Evolutionary conservation across 495 filamentous ascomycete species (phyloP).

Genomic region (Evernia prunastri): DNA sequence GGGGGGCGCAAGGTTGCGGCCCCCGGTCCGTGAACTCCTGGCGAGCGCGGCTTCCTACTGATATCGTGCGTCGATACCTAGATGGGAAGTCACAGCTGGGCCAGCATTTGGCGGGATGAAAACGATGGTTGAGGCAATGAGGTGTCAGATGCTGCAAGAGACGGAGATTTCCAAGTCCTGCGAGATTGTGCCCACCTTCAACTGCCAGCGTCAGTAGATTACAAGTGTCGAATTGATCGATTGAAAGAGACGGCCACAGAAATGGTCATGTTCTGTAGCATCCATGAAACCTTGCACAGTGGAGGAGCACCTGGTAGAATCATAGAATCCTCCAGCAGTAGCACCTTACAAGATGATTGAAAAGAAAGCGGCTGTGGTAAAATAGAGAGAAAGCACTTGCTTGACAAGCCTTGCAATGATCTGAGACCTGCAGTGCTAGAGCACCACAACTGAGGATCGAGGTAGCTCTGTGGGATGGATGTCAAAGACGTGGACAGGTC

Average conservation of each 20-base stretch:
- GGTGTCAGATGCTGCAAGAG: not conserved
- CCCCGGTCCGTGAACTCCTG: not conserved
- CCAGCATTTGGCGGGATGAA: not conserved
- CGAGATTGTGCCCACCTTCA: not conserved
- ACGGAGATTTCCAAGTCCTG: not conserved
- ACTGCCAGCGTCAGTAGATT: not conserved
- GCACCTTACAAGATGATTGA: not conserved
- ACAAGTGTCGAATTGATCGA: not conserved
- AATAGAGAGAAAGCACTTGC: not conserved
- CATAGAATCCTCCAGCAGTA: not conserved
- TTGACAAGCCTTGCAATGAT: not conserved
- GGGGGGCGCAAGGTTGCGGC: not conserved
- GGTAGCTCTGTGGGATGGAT: not conserved
- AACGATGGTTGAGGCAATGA: not conserved
- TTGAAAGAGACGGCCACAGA: not conserved
- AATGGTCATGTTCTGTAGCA: not conserved
- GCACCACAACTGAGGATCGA: not conserved
- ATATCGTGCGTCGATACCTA: not conserved
- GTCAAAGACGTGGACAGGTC: not conserved
- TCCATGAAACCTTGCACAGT: not conserved
- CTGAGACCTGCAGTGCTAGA: not conserved
- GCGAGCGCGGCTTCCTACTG: not conserved
- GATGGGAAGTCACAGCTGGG: not conserved
- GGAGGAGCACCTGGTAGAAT: not conserved
- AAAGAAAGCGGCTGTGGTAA: not conserved